Percentiles rank a stretch among this genome's conserved stretches.
Evolutionary conservation across 2,329 filamentous ascomycete genomes (phyloP).

Genomic region (Aspergillus sp.): DNA sequence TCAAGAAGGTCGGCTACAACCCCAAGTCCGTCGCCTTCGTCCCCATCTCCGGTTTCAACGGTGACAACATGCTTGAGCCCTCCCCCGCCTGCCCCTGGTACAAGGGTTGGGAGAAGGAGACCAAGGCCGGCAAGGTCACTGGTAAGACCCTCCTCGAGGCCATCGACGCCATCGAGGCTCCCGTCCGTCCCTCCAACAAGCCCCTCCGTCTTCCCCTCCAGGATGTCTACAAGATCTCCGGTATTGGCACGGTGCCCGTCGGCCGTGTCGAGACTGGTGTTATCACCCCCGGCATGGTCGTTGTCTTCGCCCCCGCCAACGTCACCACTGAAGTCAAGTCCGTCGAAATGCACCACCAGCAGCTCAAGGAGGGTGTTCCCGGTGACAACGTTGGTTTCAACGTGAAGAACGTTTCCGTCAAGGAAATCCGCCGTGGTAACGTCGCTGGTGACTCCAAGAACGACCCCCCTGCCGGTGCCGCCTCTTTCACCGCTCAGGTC

Average conservation of each 20-base stretch:
- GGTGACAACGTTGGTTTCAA: conserved; percentile 99
- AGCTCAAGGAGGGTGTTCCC: conserved; percentile 90
- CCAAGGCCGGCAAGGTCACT: conserved; percentile 79
- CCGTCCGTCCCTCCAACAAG: conserved; percentile 95
- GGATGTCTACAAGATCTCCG: conserved; percentile 99
- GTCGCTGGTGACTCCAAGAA: conserved; percentile 99
- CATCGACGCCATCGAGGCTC: conserved; percentile 94
- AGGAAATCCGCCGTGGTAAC: conserved; percentile 99
- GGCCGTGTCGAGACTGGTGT: conserved; percentile 99
- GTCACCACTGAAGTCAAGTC: conserved; percentile 99
- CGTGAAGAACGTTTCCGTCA: conserved; percentile 99
- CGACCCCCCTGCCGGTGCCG: conserved; percentile 86
- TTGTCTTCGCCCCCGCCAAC: conserved; percentile 97
- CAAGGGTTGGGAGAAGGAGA: conserved; percentile 99
- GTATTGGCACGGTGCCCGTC: conserved; percentile 99
- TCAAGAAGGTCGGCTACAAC: conserved; percentile 99
- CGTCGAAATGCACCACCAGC: conserved; percentile 99
- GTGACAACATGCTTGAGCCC: conserved; percentile 96
- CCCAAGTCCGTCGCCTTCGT: conserved; percentile 98
- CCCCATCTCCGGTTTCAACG: conserved; percentile 99
- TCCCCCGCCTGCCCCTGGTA: conserved; percentile 99
- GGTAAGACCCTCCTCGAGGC: conserved; percentile 99
- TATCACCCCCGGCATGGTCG: conserved; percentile 82
- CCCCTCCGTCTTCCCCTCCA: conserved; percentile 99
- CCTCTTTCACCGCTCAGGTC: conserved; percentile 99